A percentile compares a stretch with the other conserved stretches of the same genome.
phyloP scores from a whole-genome alignment of 1,284 basidiomycete species.

The Pseudozyma sp. region DNA sequence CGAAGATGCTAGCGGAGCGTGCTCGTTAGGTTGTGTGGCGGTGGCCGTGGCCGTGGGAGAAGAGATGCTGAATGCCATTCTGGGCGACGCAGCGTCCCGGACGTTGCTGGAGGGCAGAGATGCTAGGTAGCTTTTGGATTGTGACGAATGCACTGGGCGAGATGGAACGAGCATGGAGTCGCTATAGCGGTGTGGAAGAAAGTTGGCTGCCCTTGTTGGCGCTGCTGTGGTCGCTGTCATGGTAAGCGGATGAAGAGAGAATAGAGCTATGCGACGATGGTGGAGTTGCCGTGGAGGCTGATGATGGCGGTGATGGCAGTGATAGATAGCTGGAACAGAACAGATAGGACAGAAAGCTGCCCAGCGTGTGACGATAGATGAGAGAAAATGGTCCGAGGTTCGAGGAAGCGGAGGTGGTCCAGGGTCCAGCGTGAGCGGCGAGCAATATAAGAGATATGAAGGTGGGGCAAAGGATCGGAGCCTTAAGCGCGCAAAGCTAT shows the following conservation, averaged over 20 bases:
- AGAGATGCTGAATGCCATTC: slow-evolving; percentile 13
- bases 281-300: neutral
- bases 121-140: slow-evolving; percentile 4
- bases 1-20: neutral
- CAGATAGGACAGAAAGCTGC: too few relatives aligned
- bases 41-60: slow-evolving; percentile 6
- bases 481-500: slow-evolving; percentile 12
- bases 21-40: neutral
- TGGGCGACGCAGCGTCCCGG: slow-evolving; percentile 6
- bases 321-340: too few relatives aligned
- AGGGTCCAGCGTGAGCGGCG: neutral
- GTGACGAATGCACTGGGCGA: slow-evolving; percentile 14
- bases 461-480: slow-evolving; percentile 8
- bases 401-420: neutral
- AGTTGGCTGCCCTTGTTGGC: slow-evolving; percentile 15
- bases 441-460: slow-evolving; percentile 1
- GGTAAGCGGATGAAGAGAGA: neutral
- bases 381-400: too few relatives aligned
- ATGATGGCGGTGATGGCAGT: neutral
- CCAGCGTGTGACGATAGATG: too few relatives aligned
- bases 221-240: slow-evolving; percentile 30
- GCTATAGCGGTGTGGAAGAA: slow-evolving; percentile 19
- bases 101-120: slow-evolving; percentile 6
- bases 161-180: slow-evolving; percentile 15
- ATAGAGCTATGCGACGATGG: neutral